Evolutionary conservation across 495 filamentous ascomycete species (phyloP), one percentile per base, ranked within the genome.

Genomic region (Hypoxylon trugodes): DNA sequence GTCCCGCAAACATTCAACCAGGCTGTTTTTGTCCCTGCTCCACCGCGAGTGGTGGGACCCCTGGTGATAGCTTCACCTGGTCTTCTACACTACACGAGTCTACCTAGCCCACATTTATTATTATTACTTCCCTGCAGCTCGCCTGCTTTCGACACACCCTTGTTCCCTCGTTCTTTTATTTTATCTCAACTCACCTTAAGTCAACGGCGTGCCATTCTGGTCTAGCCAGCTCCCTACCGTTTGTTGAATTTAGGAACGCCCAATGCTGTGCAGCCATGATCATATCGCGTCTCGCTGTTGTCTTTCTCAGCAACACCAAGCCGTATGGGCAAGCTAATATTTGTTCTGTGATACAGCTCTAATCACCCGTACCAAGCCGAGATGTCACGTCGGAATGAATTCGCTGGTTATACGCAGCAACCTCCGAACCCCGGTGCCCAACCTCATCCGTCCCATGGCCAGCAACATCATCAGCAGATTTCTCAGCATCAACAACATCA

Each of bases 301-400:
- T 61, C 57, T 50, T 57, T 61, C 35, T 28, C 51, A 57, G 63
- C 63, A 57, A 57, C 41, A 54, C 41, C 48, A 63, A 49, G 43
- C 54, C 49, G 25, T 59, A 59, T 68, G 53, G 65, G 47, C 26
- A 58, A 56, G 61, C 66, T 70, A 69, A 71, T 37, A 48, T 58
- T n/a, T 46, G 38, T 37, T 51, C 46, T 65, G 51, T 68, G 57
- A 70, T 72, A 76, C 61, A 74, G 71, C 66, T 40, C 67, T 8
- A 76, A 74, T 49, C 69, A 73, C 56, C 49, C 73, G 19, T 75
- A 74, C 48, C 75, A 76, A 62, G 65, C 72, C 61, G 75, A 80
- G 57, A 71, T 80, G 74, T 67, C 70, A 56, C 77, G 77, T 43
- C 74, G 78, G 48, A 77, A 76, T 50, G 76, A 78, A 40, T 74